Percentiles rank a stretch among this genome's conserved stretches.
Evolutionary conservation across 257 asterid genomes (phyloP).

Genomic region (Ilex asprella): DNA sequence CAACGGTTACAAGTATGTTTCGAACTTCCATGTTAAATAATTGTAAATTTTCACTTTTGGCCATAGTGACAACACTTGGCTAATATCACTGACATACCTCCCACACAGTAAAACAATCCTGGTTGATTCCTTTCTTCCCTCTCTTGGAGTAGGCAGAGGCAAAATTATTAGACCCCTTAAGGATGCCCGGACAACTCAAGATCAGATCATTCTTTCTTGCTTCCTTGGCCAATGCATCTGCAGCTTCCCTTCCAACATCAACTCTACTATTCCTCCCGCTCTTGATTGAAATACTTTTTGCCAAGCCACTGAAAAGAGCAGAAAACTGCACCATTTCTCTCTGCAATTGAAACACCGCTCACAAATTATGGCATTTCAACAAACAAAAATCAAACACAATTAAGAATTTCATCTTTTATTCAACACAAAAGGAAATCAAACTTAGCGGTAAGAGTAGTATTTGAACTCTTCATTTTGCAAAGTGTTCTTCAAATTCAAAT

Average conservation of each 20-base stretch:
- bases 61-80: no score
- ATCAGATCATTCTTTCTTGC: slow-evolving; percentile 51
- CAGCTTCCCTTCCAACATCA: slow-evolving; percentile 37
- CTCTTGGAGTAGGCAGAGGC: slow-evolving; percentile 43
- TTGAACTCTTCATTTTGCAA: no score
- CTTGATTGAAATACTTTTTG: slow-evolving; percentile 37
- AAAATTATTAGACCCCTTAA: slow-evolving; percentile 23
- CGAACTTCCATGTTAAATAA: no score
- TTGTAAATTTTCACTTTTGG: no score
- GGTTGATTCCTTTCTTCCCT: slow-evolving; percentile 71
- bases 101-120: slow-evolving; percentile 57
- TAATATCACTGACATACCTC: slow-evolving; percentile 34
- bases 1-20: no score
- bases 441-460: no score
- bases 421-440: no score
- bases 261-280: slow-evolving; percentile 38
- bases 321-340: slow-evolving; percentile 60
- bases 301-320: slow-evolving; percentile 41
- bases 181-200: slow-evolving; percentile 46
- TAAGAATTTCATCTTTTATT: no score
- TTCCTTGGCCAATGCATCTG: slow-evolving; percentile 43
- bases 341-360: slow-evolving; percentile 2
- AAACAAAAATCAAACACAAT: not conserved
- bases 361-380: not conserved
- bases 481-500: not conserved